Percentiles rank a stretch among this genome's conserved stretches.
Evolutionary conservation across 768 basidiomycete species (phyloP).

Genomic region (Boletus coccyginus): DNA sequence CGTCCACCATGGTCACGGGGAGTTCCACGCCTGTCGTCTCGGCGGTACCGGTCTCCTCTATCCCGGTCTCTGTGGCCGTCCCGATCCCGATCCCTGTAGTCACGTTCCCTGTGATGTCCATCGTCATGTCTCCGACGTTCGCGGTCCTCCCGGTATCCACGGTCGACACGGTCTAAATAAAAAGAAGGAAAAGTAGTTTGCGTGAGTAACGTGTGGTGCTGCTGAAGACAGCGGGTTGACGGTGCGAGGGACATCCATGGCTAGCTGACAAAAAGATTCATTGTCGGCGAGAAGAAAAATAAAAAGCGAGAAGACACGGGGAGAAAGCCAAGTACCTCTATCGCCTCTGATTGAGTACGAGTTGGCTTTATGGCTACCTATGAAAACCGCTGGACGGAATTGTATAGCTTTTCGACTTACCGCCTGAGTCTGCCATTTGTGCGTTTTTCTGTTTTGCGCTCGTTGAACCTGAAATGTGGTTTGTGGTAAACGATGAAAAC

Average conservation of each 20-base stretch:
- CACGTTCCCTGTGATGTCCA: slow-evolving; percentile 51
- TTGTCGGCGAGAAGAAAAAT: slow-evolving; percentile 44
- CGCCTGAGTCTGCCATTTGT: slow-evolving; percentile 51
- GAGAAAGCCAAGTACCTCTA: slow-evolving; percentile 34
- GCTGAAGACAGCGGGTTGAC: slow-evolving; percentile 42
- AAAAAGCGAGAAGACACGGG: slow-evolving; percentile 29
- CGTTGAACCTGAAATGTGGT: slow-evolving; percentile 23
- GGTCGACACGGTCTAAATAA: slow-evolving; percentile 43
- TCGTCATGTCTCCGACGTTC: slow-evolving; percentile 64
- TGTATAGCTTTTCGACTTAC: slow-evolving; percentile 41
- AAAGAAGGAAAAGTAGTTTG: slow-evolving; percentile 44
- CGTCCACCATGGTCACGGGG: slow-evolving; percentile 46
- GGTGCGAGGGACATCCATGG: slow-evolving; percentile 40
- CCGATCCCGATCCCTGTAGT: slow-evolving; percentile 46
- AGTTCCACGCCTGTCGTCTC: slow-evolving; percentile 52
- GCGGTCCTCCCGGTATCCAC: slow-evolving; percentile 64
- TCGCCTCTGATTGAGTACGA: slow-evolving; percentile 32
- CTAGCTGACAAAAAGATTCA: slow-evolving; percentile 57
- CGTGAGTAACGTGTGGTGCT: slow-evolving; percentile 51
- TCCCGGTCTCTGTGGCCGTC: slow-evolving; percentile 29
- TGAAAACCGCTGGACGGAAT: slow-evolving; percentile 22
- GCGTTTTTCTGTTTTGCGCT: slow-evolving; percentile 15
- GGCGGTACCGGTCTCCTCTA: slow-evolving; percentile 37
- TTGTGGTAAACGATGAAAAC: slow-evolving; percentile 20
- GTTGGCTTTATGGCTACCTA: slow-evolving; percentile 27